phyloP scores from a whole-genome alignment of 208 protist genomes.

The Borovskyia barvae region DNA sequence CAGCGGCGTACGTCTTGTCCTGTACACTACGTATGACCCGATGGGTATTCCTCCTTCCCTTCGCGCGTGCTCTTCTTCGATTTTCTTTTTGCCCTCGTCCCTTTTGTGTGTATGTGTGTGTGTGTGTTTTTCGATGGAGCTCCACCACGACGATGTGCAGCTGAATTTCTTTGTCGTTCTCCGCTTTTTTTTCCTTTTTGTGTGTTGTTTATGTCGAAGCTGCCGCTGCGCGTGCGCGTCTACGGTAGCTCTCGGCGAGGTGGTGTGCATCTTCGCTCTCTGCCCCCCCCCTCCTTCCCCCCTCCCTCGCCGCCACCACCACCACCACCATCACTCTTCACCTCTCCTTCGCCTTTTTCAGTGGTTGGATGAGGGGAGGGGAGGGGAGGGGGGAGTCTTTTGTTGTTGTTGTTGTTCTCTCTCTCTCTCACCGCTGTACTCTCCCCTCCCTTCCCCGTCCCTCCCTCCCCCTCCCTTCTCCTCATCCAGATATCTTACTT shows the following conservation, averaged over 20 bases:
- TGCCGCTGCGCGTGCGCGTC: too few species aligned
- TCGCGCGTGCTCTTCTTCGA: too few species aligned
- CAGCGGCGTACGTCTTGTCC: too few species aligned
- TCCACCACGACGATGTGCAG: too few species aligned
- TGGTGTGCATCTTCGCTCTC: neutral
- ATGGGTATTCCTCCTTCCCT: too few species aligned
- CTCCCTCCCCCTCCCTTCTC: neutral
- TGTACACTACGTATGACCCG: too few species aligned
- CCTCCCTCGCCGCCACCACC: neutral
- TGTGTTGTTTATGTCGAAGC: too few species aligned
- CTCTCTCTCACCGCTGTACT: too few species aligned
- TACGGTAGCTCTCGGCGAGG: too few species aligned
- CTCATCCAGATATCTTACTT: neutral
- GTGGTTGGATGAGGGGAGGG: too few species aligned
- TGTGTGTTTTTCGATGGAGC: neutral
- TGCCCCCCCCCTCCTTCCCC: neutral
- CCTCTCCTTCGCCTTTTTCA: neutral
- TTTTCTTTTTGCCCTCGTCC: neutral
- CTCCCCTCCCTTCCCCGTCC: neutral
- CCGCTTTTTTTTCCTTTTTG: neutral
- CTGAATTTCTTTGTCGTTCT: neutral
- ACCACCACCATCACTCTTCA: neutral
- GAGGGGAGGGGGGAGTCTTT: too few species aligned
- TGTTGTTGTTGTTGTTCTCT: too few species aligned
- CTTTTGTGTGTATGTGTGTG: slow-evolving; percentile 5